A percentile compares a stretch with the other conserved stretches of the same genome.
These are phyloP conservation scores for Axilococcus clingmanii DNA, from an alignment of 139 green algal species.

Conservation along the genomic window DNA sequence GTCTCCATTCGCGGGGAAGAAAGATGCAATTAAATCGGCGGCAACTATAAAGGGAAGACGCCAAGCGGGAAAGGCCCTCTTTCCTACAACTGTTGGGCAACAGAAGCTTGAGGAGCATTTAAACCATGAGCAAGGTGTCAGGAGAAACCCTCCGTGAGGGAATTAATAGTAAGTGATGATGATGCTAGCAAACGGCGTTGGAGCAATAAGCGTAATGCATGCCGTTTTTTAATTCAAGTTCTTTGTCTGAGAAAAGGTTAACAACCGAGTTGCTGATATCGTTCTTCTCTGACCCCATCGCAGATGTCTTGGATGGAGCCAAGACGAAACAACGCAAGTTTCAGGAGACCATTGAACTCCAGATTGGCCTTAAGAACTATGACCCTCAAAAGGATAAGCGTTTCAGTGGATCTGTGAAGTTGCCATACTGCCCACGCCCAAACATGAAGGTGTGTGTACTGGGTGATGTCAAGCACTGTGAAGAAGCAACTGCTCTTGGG, in stretches of 20 bases:
- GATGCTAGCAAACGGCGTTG: not conserved
- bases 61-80: too few relatives aligned
- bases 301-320: constrained; percentile 34
- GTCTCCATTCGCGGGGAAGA: too few relatives aligned
- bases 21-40: too few relatives aligned
- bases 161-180: constrained; percentile 9
- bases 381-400: constrained; percentile 99
- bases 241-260: too few relatives aligned
- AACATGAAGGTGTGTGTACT: constrained; percentile 95
- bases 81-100: too few relatives aligned
- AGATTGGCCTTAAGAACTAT: constrained; percentile 99
- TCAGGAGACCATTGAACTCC: constrained; percentile 96
- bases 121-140: constrained; percentile 24
- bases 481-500: constrained; percentile 76
- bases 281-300: too few relatives aligned
- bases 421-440: constrained; percentile 90
- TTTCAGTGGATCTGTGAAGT: constrained; percentile 96
- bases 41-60: too few relatives aligned
- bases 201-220: not conserved
- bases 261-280: too few relatives aligned
- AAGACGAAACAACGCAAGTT: constrained; percentile 95
- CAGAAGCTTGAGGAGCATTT: too few relatives aligned
- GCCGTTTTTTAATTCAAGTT: not conserved
- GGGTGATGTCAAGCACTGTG: constrained; percentile 96
- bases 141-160: constrained; percentile 26